phyloP scores from a whole-genome alignment of 345 rosid genomes.

The Mercurialis annua region DNA sequence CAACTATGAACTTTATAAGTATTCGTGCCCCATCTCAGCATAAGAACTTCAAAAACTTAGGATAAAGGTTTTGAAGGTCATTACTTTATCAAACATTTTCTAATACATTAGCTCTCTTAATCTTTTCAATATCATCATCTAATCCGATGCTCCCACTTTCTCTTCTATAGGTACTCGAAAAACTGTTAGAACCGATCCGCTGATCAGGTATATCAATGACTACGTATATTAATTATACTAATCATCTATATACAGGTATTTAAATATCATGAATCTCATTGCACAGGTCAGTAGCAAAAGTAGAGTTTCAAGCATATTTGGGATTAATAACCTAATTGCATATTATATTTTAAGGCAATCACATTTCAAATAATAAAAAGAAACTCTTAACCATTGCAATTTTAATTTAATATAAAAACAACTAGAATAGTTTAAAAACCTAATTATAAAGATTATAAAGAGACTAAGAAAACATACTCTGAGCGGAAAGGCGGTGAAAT shows the following conservation, averaged over 20 bases:
- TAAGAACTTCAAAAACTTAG: too few relatives aligned
- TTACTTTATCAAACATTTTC: background rate
- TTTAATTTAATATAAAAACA: too few relatives aligned
- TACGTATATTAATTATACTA: conserved; percentile 1
- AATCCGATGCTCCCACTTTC: background rate
- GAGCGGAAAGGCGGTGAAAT: conserved; percentile 31
- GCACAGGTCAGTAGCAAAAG: conserved; percentile 45
- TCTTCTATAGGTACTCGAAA: conserved; percentile 47
- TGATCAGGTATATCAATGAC: conserved; percentile 43
- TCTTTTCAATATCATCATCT: conserved; percentile 6
- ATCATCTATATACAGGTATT: background rate
- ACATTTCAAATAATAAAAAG: too few relatives aligned
- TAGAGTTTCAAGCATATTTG: conserved; percentile 61
- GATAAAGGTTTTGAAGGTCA: conserved; percentile 75
- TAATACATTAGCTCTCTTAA: background rate
- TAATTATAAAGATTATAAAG: background rate
- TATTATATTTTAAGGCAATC: too few relatives aligned
- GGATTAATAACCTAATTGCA: too few relatives aligned
- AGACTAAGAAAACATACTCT: conserved; percentile 34
- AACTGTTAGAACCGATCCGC: conserved; percentile 48
- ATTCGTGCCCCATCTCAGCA: too few relatives aligned
- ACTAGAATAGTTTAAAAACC: background rate
- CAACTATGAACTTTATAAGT: too few relatives aligned
- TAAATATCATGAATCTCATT: conserved; percentile 4
- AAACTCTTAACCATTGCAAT: too few relatives aligned